phyloP scores from a whole-genome alignment of 2,329 filamentous ascomycete genomes.

The Aspergillus melleus region DNA sequence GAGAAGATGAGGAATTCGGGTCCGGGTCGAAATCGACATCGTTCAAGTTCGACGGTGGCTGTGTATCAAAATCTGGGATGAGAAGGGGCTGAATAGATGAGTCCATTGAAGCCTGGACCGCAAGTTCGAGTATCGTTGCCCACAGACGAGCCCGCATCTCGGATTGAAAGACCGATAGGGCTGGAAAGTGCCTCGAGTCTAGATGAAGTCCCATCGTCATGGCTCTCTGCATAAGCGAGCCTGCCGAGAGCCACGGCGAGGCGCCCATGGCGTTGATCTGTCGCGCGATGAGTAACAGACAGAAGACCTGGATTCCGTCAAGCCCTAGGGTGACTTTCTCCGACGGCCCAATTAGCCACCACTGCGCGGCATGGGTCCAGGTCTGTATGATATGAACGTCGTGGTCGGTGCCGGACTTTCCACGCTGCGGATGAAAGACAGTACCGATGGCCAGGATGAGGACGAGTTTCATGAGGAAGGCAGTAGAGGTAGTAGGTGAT shows the following conservation, averaged over 20 bases:
- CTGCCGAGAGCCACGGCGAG: constrained; percentile 21
- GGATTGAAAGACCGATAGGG: constrained; percentile 1
- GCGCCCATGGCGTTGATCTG: constrained; percentile 27
- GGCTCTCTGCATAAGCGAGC: constrained; percentile 24
- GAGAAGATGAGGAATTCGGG: not conserved
- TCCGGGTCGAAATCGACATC: not conserved
- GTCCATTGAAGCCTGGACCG: not conserved
- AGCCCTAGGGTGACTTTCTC: constrained; percentile 30
- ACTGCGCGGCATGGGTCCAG: constrained; percentile 37
- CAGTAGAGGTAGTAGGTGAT: constrained; percentile 15
- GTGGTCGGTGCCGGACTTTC: constrained; percentile 11
- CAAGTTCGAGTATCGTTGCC: not conserved
- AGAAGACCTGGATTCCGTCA: constrained; percentile 36
- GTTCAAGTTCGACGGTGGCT: not conserved
- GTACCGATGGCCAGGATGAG: constrained; percentile 36
- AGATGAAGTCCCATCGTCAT: constrained; percentile 32
- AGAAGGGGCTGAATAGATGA: not conserved
- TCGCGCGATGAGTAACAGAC: constrained; percentile 33
- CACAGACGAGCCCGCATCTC: not conserved
- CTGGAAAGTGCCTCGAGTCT: constrained; percentile 19
- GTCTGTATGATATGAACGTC: constrained; percentile 14
- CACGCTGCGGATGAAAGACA: constrained; percentile 21
- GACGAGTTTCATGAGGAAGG: constrained; percentile 30
- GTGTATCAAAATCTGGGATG: not conserved
- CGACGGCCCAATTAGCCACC: constrained; percentile 37